Conservation (phyloP, 495 filamentous ascomycete genomes). For the Annulohypoxylon maeteangense region DNA sequence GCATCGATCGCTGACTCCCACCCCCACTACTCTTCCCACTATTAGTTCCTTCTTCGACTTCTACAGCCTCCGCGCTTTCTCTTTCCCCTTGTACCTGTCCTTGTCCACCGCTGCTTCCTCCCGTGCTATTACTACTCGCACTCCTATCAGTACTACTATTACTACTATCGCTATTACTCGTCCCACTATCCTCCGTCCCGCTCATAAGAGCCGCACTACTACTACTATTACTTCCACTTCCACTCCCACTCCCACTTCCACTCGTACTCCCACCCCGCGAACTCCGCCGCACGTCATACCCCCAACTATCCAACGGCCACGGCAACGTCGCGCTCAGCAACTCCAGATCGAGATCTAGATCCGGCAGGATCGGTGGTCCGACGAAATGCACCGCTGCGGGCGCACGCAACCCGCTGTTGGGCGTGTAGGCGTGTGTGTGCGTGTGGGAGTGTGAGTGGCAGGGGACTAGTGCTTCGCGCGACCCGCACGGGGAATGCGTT, state of each 20-base stretch:
- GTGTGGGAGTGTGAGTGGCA: background rate
- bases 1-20: slow-evolving; percentile 4
- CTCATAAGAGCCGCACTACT: background rate
- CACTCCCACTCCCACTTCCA: background rate
- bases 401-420: background rate
- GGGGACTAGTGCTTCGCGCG: background rate
- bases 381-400: slow-evolving; percentile 21
- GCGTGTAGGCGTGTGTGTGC: background rate
- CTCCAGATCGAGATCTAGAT: slow-evolving; percentile 25
- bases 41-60: background rate
- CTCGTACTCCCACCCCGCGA: background rate
- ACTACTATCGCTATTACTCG: background rate
- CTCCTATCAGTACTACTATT: background rate
- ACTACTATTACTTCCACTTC: background rate
- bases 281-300: background rate
- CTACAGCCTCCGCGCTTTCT: background rate
- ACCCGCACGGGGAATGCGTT: background rate
- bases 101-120: background rate
- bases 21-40: background rate
- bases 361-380: slow-evolving; percentile 34
- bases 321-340: slow-evolving; percentile 32
- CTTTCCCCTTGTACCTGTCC: background rate
- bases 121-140: background rate
- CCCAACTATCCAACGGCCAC: slow-evolving; percentile 26
- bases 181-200: background rate